Evolutionary conservation across 164 flowering plant genomes (phyloP), one percentile per base, ranked within the genome.

Genomic region (Vitis rupestris): DNA sequence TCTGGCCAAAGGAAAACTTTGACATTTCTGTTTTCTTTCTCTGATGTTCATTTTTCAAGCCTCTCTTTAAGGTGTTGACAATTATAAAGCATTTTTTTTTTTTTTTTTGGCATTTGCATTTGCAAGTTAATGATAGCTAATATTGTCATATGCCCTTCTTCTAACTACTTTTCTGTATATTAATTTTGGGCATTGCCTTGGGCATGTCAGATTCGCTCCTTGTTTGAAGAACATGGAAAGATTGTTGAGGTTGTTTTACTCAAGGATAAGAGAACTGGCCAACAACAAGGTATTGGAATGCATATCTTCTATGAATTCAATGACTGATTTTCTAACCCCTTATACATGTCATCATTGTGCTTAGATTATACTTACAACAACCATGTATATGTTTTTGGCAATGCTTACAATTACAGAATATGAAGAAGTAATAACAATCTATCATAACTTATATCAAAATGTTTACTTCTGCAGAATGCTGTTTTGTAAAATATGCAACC

Each of bases 401-500:
- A 19, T 48, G 27, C 53, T 7, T 63, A 16, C 53, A 9, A 17
- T 49, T 37, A 37, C 7, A 6, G 7, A 37, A 37, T 37, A n/a
- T 53, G 48, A 27, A 31, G 44, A 57, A 37, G 37, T 1, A 54
- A 6, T 1, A 19, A 9, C 10, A 16, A 48, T 23, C 29, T 29
- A 47, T 16, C 31, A 51, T 30, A 48, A 57, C 19, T 31, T 6
- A 37, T 59, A 27, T 12, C 49, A 3, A 27, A 50, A 19, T 31
- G 17, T 60, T 61, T 53, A 12, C 61, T 58, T 69, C 3, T 74
- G 65, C 82, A 88, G 93, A 81, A 59, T 72, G 68, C 65, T 85
- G 93, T 75, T 88, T 88, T 78, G 87, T 88, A 48, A 88, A 88
- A 76, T 88, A 77, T 77, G 66, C 80, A 59, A 81, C 77, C 2